Evolutionary conservation across 2,329 filamentous ascomycete species (phyloP), one percentile per base, ranked within the genome.

Genomic region (Colletotrichum noveboracense): DNA sequence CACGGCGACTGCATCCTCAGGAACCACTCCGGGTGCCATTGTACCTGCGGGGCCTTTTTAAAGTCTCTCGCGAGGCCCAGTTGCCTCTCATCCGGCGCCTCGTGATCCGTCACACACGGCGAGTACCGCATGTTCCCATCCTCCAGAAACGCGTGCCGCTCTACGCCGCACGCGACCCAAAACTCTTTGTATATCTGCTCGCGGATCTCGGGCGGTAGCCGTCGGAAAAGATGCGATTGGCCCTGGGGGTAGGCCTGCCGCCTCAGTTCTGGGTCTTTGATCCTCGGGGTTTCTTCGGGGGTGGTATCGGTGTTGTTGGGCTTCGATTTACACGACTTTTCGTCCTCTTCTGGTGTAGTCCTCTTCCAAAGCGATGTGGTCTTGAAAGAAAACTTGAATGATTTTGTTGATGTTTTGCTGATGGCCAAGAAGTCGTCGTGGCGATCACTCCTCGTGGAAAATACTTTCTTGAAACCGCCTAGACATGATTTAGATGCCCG

Each of bases 21-120:
- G 21, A 72, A 76, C 77, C 77, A 78, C 28, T 72, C 43, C 21
- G 62, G 70, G 12, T 77, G 76, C 14, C 52, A 28, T 10, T 77
- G 77, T 6, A 77, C 66, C 6, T 48, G 55, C 6, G 70, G 61
- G 1, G 52, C 66, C 34, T 26, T 24, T 3, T 7, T 14, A 14
- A 74, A 77, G 8, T 76, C 74, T 6, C 38, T 62, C 4, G 70
- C 68, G 5, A 78, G 68, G 6, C 71, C 75, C 1, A 36, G 21
- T 6, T 78, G 76, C 14, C 76, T 56, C 34, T 76, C 71, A 24
- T 78, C 76, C 9, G 69, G 71, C 30, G 74, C 76, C 9, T 66
- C 58, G 24, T 78, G 76, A 34, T 75, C 48, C 7, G 68, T 67
- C 43, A 77, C 26, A 24, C 76, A 77, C 5, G 75, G 71, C 18